Percentiles rank a stretch among this genome's conserved stretches.
Evolutionary conservation across 192 early-diverging fungal species (phyloP).

Genomic region (Coemansia sp.): DNA sequence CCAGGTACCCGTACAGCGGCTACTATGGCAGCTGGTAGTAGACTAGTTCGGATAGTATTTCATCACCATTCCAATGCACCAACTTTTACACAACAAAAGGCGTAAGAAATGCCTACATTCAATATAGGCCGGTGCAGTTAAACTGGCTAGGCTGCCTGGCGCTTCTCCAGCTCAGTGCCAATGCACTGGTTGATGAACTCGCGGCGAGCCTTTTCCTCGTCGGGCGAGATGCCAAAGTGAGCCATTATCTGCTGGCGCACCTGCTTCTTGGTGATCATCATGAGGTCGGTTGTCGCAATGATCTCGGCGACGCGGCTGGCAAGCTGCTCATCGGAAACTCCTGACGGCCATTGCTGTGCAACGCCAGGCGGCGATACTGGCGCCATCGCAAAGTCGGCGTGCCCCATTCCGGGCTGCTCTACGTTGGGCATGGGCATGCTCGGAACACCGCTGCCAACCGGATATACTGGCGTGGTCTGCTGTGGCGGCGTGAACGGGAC

Average conservation of each 20-base stretch:
- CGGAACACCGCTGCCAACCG: slow-evolving; percentile 2
- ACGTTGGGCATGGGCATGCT: no score
- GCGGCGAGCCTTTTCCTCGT: slow-evolving; percentile 75
- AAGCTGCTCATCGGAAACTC: slow-evolving; percentile 65
- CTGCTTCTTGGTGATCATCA: slow-evolving; percentile 99
- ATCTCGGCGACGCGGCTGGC: slow-evolving; percentile 66
- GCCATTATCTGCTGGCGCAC: slow-evolving; percentile 85
- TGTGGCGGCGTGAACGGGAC: slow-evolving; percentile 23
- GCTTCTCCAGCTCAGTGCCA: slow-evolving; percentile 42
- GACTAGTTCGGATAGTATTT: not conserved
- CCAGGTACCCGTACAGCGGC: slow-evolving; percentile 15
- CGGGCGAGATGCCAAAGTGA: slow-evolving; percentile 59
- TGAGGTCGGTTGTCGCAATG: slow-evolving; percentile 82
- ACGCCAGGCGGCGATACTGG: slow-evolving; percentile 8
- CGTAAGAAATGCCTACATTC: no score
- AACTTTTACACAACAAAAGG: no score
- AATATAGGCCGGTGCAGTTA: no score
- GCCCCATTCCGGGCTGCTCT: no score
- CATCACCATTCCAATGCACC: no score
- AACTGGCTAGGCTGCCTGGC: slow-evolving; percentile 4
- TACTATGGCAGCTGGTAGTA: slow-evolving; percentile 20
- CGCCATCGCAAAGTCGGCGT: slow-evolving; percentile 5
- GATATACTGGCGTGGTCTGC: slow-evolving; percentile 1
- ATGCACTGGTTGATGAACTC: slow-evolving; percentile 86
- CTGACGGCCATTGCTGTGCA: slow-evolving; percentile 37